Conservation (phyloP, 2,329 filamentous ascomycete genomes). For the Colletotrichum siamense region DNA sequence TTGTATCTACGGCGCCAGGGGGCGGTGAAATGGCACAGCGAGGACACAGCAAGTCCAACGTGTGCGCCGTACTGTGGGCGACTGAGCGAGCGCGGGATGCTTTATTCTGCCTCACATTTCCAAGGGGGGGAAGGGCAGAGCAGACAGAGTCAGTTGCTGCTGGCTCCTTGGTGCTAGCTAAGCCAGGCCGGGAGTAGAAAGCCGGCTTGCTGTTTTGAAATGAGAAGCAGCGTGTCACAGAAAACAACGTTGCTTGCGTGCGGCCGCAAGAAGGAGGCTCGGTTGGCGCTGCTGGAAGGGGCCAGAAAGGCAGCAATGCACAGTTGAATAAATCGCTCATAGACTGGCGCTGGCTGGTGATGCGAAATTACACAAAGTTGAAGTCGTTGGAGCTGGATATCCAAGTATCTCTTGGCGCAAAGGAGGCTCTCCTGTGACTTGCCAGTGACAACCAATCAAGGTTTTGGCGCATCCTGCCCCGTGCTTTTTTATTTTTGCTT, state of each 20-base stretch:
- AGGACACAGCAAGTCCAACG: slow-evolving; percentile 13
- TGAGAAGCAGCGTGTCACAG: slow-evolving; percentile 6
- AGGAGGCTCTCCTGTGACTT: slow-evolving; percentile 19
- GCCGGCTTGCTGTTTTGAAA: slow-evolving; percentile 15
- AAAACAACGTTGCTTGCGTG: slow-evolving; percentile 7
- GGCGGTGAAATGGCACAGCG: slow-evolving; percentile 12
- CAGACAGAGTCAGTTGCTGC: background rate
- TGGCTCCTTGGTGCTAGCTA: background rate
- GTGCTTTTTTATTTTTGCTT: background rate
- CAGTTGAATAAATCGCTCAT: slow-evolving; percentile 23
- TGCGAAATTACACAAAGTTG: slow-evolving; percentile 13
- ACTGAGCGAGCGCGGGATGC: background rate
- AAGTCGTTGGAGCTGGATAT: slow-evolving; percentile 22
- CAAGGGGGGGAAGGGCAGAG: background rate
- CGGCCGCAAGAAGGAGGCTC: slow-evolving; percentile 13
- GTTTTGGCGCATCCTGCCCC: slow-evolving; percentile 22
- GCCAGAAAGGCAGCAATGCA: background rate
- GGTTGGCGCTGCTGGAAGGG: background rate
- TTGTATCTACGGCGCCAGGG: slow-evolving; percentile 8
- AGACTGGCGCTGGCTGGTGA: background rate
- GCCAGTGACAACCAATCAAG: slow-evolving; percentile 21
- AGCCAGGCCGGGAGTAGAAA: slow-evolving; percentile 3
- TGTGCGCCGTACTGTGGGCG: slow-evolving; percentile 12
- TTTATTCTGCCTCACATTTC: background rate
- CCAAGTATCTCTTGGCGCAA: slow-evolving; percentile 22